phyloP scores from a whole-genome alignment of 805 yeast genomes.

The Blastobotrys parvus region DNA sequence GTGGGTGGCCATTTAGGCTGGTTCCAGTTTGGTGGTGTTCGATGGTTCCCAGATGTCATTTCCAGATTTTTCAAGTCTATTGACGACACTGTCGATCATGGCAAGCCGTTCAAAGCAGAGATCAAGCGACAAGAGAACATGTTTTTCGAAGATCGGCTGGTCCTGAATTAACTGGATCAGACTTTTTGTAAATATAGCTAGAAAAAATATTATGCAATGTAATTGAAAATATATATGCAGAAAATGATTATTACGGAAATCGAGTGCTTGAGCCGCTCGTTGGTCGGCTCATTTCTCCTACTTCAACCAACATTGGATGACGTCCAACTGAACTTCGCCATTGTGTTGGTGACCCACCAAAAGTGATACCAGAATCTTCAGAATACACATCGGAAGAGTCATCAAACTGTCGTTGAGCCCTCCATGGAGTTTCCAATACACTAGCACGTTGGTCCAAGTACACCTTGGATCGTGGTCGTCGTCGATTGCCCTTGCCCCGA shows the following conservation, averaged over 20 bases:
- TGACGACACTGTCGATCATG: slow-evolving; percentile 23
- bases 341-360: not conserved
- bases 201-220: too few relatives aligned
- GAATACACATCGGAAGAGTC: not conserved
- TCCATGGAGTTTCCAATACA: not conserved
- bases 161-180: not conserved
- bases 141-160: not conserved
- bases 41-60: slow-evolving; percentile 59
- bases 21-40: slow-evolving; percentile 49
- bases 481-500: slow-evolving; percentile 13
- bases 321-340: not conserved
- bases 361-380: slow-evolving; percentile 1
- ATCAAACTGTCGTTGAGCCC: not conserved
- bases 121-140: not conserved
- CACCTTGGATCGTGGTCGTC: slow-evolving; percentile 9
- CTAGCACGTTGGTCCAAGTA: not conserved
- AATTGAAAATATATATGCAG: not conserved
- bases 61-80: slow-evolving; percentile 35
- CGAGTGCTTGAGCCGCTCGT: not conserved
- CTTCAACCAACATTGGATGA: slow-evolving; percentile 3
- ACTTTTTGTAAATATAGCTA: too few relatives aligned
- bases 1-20: slow-evolving; percentile 83
- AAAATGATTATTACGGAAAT: not conserved
- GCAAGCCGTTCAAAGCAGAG: not conserved
- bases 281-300: slow-evolving; percentile 2